Evolutionary conservation across 106 monocot genomes (phyloP), one percentile per base, ranked within the genome.

Genomic region (Hemerocallis citrina): DNA sequence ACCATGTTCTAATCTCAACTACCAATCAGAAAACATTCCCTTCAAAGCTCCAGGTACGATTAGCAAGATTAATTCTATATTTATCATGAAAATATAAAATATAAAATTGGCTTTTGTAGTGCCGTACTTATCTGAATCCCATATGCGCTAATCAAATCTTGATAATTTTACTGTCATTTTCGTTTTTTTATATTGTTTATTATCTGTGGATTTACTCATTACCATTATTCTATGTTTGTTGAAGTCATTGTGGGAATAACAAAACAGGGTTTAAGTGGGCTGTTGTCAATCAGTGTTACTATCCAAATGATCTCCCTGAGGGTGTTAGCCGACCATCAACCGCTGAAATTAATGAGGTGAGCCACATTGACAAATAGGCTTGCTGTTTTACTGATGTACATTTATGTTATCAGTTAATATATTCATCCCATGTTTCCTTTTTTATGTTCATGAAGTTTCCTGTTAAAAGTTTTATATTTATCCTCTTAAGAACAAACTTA

Each of bases 241-340:
- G 19, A 66, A 88, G 83, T 79, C 70, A 57, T 45, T 88, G 60
- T 88, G 82, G 82, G 83, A 88, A 88, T 39, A 70, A 64, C 14
- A 45, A 29, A 14, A 54, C 64, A 50, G 74, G 70, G 22, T 68
- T 68, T 51, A 83, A 76, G 56, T 62, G 70, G 67, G 88, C 88
- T 39, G 42, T 23, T 55, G 76, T 88, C 22, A 64, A 51, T 77
- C 59, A 52, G 12, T 88, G 59, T 66, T 79, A 70, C 39, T 74
- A 72, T n/a, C 77, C 83, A 24, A 48, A 22, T 34, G 71, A 79
- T 36, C 67, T 88, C 65, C 74, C 73, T 7, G 77, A 74, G 34
- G 24, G 13, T 63, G 63, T 73, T 52, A 65, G 22, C 30, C 52
- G 50, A 50, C 88, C 79, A 52, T 79, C 70, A 20, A 70, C 55